Evolutionary conservation across 192 early-diverging fungal genomes (phyloP).

Genomic region (Chytriomyces confervae): DNA sequence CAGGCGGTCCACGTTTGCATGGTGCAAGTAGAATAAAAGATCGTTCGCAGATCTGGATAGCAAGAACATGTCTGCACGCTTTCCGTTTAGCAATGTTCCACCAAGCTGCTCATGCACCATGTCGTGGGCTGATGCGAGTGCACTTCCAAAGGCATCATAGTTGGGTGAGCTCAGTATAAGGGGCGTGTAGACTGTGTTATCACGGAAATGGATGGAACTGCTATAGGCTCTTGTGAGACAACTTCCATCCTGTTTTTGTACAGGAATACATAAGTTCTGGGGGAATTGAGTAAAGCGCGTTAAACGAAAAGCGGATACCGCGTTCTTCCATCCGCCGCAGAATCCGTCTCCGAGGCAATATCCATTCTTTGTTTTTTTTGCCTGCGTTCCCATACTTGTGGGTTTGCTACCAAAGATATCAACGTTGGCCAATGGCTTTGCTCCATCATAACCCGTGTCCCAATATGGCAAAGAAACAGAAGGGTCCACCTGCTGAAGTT

Average conservation of each 20-base stretch:
- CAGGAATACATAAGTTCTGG: not conserved
- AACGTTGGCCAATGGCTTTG: not conserved
- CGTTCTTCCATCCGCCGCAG: not conserved
- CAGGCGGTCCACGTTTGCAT: constrained; percentile 67
- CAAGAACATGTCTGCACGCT: not conserved
- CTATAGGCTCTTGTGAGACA: not conserved
- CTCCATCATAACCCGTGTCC: constrained; percentile 33
- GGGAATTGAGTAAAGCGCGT: not conserved
- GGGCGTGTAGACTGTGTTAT: constrained; percentile 4
- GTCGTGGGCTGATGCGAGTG: not conserved
- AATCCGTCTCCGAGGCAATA: not conserved
- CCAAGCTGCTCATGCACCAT: not conserved
- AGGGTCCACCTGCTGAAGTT: constrained; percentile 38
- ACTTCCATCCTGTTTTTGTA: not conserved
- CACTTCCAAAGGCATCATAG: not conserved
- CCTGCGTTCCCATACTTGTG: not conserved
- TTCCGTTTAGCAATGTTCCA: not conserved
- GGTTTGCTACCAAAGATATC: not conserved
- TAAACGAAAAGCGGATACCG: not conserved
- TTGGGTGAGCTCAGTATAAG: not conserved
- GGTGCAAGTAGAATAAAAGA: constrained; percentile 70
- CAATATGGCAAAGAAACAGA: constrained; percentile 59
- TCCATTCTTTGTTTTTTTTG: not conserved
- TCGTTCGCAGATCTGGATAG: constrained; percentile 36
- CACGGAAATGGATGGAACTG: not conserved